Base-by-base conservation (phyloP, 495 filamentous ascomycete genomes). In the Podospora pseudoanserina region DNA sequence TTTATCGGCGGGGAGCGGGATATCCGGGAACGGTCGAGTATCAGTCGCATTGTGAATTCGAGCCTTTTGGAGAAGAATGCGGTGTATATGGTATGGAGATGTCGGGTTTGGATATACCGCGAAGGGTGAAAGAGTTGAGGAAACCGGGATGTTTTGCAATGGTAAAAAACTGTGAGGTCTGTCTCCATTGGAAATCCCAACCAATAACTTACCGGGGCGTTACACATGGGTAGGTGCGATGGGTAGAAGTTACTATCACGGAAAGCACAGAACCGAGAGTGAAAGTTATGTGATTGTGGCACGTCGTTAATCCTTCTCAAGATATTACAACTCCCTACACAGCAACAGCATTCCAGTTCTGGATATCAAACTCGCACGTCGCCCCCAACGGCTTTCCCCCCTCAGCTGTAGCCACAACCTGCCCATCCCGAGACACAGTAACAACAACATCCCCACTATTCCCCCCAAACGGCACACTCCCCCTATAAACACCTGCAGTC, bases 321-420 rank as follows among this genome's bases (percentile, higher is more conserved):
- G 13, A 49, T 13, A 11, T 6, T 16, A 3, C 39, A 49, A 49
- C 39, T 11, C 39, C 27, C 54, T 63, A 72, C 0, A 71, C 32
- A n/a, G 64, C 68, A 13, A 73, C 66, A 1, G 69, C 72, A 65
- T 74, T 74, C 72, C 72, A 74, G 28, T 74, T 74, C 69, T 71
- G 63, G 5, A 68, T 64, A 6, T 60, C 53, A 54, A 67, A 68
- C 62, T 68, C 65, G 26, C 72, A 74, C 18, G 26, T n/a, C 5
- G 49, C 58, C 53, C 63, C 58, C 2, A 74, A 70, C 16, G 27
- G 39, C 54, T 65, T 69, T 1, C 71, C 67, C 1, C 72, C 72
- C 59, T 69, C 64, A 5, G 64, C 67, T 62, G 57, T 54, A 4
- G 65, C 69, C 60, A 74, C 28, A 6, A 15, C 18, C 20, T 60